Base-by-base conservation (phyloP, 768 basidiomycete species). In the Boletus bicolor region DNA sequence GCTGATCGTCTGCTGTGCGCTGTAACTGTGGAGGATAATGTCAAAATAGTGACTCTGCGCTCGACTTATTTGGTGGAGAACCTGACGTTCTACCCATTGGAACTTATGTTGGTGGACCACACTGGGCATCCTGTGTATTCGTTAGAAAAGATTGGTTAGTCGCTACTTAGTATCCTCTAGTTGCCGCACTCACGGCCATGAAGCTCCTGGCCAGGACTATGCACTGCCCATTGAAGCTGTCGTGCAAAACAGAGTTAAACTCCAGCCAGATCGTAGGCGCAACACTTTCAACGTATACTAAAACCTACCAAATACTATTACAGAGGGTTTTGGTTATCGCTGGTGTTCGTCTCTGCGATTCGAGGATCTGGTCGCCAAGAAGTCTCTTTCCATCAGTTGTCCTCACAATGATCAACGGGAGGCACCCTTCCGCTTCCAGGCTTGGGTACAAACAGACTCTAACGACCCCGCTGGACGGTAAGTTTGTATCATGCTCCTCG, bases 291-390 rank as follows among this genome's bases (percentile, higher is more conserved):
- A 30, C 19, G 14, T 12, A 21, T 35, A 43, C 49, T 59, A 42
- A 54, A 45, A 38, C 54, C 7, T 36, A 62, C 49, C 32, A 14
- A 19, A 45, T 10, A 12, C 26, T 38, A 14, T 45, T 46, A 21
- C 63, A 97, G 95, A 93, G 71, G 97, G 97, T 15, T 98, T 98
- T 66, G 94, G 94, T 19, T 98, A 97, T 73, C 87, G 84, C 65
- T 98, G 95, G 95, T 94, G 90, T 44, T 73, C 82, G 43, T 83
- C 93, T 4, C 82, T 95, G 39, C 84, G 90, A 49, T 95, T 93
- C 82, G 92, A 97, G 62, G 94, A 97, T 61, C 76, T 99, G 2
- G 75, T 94, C 24, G 72, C 80, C 3, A 82, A 77, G 59, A 83
- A 76, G 65, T 82, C 75, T 42, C 84, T 95, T 43, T 88, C 91